phyloP scores from a whole-genome alignment of 2,329 filamentous ascomycete genomes.

The Nannizzia gypsea region DNA sequence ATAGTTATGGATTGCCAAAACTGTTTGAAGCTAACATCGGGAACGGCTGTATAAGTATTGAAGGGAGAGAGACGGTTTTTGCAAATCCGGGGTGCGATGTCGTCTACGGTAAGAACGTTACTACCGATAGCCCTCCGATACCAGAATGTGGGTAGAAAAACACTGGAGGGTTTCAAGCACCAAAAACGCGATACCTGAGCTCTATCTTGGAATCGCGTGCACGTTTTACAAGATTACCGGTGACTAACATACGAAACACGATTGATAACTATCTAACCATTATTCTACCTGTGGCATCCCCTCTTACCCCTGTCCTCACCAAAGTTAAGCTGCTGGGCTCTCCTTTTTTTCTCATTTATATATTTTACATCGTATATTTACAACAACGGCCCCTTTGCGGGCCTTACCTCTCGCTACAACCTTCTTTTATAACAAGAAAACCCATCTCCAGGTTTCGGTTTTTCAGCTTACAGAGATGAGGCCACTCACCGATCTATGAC shows the following conservation, averaged over 20 bases:
- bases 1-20: background rate
- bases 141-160: background rate
- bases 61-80: constrained; percentile 9
- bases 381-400: background rate
- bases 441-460: background rate
- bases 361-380: background rate
- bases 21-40: constrained; percentile 12
- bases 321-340: background rate
- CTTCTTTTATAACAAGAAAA: background rate
- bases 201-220: background rate
- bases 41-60: constrained; percentile 7
- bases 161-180: background rate
- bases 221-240: background rate
- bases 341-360: background rate
- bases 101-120: background rate
- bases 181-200: background rate
- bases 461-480: background rate
- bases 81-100: constrained; percentile 7
- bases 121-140: background rate
- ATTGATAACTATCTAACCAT: background rate
- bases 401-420: background rate
- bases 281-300: background rate
- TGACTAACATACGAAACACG: background rate
- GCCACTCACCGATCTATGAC: background rate
- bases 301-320: background rate